A percentile compares a stretch with the other conserved stretches of the same genome.
Conservation (phyloP, 1,284 basidiomycete genomes). For the Cystobasidium sp. region DNA sequence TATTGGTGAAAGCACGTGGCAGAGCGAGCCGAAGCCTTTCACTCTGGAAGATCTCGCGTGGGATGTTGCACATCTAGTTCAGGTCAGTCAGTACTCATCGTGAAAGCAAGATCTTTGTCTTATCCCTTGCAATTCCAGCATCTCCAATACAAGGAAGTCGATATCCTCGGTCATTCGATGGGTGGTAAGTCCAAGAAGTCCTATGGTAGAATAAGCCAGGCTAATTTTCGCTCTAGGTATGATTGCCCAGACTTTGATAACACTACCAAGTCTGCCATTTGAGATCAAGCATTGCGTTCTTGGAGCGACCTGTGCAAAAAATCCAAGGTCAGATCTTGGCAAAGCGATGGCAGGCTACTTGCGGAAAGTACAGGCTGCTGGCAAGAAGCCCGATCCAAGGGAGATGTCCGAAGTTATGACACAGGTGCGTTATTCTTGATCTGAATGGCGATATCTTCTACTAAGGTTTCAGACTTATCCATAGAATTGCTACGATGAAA, state of each 20-base stretch:
- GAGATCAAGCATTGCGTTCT: constrained; percentile 35
- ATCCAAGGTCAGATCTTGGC: constrained; percentile 35
- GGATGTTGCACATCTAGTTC: constrained; percentile 32
- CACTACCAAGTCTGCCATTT: constrained; percentile 24
- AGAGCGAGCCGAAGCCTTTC: constrained; percentile 17
- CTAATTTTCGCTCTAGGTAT: constrained; percentile 18
- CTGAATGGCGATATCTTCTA: neutral
- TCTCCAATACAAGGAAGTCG: constrained; percentile 30
- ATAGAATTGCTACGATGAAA: constrained; percentile 33
- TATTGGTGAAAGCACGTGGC: constrained; percentile 37
- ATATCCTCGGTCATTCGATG: constrained; percentile 39
- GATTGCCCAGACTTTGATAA: constrained; percentile 43
- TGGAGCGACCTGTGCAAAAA: constrained; percentile 33
- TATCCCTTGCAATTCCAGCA: constrained; percentile 6
- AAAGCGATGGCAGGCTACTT: constrained; percentile 26
- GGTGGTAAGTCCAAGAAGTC: constrained; percentile 17
- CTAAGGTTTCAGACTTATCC: neutral
- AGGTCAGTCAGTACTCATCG: constrained; percentile 3
- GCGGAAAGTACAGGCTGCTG: neutral
- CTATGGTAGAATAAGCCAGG: neutral
- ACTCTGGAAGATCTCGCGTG: constrained; percentile 34
- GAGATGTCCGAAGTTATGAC: constrained; percentile 35
- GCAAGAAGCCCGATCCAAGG: constrained; percentile 18
- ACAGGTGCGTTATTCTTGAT: neutral
- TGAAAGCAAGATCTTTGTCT: neutral